Evolutionary conservation across 768 basidiomycete species (phyloP).

Genomic region (Postia placenta): DNA sequence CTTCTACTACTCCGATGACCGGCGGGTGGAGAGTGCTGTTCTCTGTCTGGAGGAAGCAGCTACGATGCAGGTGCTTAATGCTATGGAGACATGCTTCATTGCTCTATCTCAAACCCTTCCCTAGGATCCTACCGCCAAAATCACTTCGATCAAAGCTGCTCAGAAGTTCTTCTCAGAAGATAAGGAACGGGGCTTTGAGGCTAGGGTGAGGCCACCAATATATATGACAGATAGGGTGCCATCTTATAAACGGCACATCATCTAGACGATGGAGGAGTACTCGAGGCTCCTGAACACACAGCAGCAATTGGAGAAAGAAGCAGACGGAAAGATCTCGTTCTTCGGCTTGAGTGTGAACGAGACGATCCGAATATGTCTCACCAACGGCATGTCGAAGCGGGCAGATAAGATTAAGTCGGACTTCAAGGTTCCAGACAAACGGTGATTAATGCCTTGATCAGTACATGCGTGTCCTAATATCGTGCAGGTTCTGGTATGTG

Average conservation of each 20-base stretch:
- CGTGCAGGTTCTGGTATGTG: slow-evolving; percentile 82
- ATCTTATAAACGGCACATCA: not conserved
- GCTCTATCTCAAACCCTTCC: not conserved
- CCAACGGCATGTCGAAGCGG: slow-evolving; percentile 76
- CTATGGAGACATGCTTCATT: slow-evolving; percentile 14
- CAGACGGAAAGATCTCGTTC: slow-evolving; percentile 70
- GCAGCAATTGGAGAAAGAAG: slow-evolving; percentile 83
- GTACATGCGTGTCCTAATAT: not conserved
- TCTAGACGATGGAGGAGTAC: slow-evolving; percentile 88
- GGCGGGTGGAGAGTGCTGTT: slow-evolving; percentile 89
- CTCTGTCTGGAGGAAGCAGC: slow-evolving; percentile 81
- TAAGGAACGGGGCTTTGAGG: slow-evolving; percentile 86
- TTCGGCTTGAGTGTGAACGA: slow-evolving; percentile 84
- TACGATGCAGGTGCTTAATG: slow-evolving; percentile 48
- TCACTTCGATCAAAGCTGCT: slow-evolving; percentile 70
- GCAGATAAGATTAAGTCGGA: slow-evolving; percentile 87
- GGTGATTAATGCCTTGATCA: slow-evolving; percentile 41
- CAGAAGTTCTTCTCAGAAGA: slow-evolving; percentile 95
- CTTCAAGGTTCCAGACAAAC: slow-evolving; percentile 92
- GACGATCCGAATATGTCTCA: slow-evolving; percentile 72
- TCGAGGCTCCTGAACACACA: slow-evolving; percentile 71
- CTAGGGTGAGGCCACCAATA: slow-evolving; percentile 61
- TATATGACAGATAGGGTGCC: not conserved
- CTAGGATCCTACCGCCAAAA: slow-evolving; percentile 69
- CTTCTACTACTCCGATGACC: slow-evolving; percentile 97